These are phyloP conservation scores for Suillus alpinus DNA, from an alignment of 768 basidiomycete species.

Conservation along the genomic window DNA sequence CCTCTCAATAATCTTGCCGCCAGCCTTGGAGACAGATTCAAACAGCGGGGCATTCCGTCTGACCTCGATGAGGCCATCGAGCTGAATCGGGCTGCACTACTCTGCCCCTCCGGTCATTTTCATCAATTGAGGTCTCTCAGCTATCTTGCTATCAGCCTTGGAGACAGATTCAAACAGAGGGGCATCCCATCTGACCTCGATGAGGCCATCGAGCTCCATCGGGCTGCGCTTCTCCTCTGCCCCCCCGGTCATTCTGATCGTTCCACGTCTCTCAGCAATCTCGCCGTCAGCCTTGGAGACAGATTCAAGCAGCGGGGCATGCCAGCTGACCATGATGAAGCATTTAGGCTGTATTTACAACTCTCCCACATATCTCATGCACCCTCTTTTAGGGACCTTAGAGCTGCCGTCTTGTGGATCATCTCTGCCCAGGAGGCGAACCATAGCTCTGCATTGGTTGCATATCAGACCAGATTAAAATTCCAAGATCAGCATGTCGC, in stretches of 20 bases:
- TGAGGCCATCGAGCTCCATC: not conserved
- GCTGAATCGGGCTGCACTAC: too few species aligned
- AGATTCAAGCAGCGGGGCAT: conserved; percentile 24
- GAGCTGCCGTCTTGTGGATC: conserved; percentile 20
- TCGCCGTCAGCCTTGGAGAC: conserved; percentile 17
- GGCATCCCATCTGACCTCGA: too few species aligned
- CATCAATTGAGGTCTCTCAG: too few species aligned
- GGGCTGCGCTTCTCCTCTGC: conserved; percentile 17
- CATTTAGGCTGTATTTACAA: conserved; percentile 21
- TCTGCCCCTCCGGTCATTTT: too few species aligned
- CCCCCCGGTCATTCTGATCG: conserved; percentile 13
- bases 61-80: too few species aligned
- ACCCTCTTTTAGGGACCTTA: conserved; percentile 15
- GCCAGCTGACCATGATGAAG: conserved; percentile 25
- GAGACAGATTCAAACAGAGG: too few species aligned
- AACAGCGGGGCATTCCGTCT: too few species aligned
- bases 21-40: too few species aligned
- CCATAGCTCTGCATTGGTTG: conserved; percentile 26
- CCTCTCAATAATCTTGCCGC: too few species aligned
- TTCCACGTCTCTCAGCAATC: conserved; percentile 14
- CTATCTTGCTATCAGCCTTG: too few species aligned
- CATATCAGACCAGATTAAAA: conserved; percentile 25
- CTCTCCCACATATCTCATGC: conserved; percentile 12
- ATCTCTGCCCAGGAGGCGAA: conserved; percentile 15
- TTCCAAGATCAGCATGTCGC: conserved; percentile 19